phyloP scores from a whole-genome alignment of 129 eudicot species.

The Solidago caesia region DNA sequence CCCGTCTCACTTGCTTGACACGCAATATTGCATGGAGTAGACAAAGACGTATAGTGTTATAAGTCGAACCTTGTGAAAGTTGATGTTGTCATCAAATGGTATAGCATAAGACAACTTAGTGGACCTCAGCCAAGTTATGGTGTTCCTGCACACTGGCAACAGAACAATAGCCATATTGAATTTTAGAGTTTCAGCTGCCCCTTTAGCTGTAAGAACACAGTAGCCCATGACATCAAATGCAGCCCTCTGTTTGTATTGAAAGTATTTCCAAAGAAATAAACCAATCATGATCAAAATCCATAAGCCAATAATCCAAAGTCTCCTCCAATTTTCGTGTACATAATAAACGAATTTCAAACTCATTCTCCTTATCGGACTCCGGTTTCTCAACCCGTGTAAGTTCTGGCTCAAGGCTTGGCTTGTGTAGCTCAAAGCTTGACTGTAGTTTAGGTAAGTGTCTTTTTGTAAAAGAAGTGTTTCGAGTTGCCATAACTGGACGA shows the following conservation, averaged over 20 bases:
- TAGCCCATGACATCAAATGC: slow-evolving; percentile 93
- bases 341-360: slow-evolving; percentile 62
- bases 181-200: slow-evolving; percentile 95
- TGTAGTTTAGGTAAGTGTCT: slow-evolving; percentile 93
- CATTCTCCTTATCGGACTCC: slow-evolving; percentile 54
- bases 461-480: slow-evolving; percentile 95
- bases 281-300: slow-evolving; percentile 82
- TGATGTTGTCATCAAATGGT: slow-evolving; percentile 97
- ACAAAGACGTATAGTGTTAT: neutral
- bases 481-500: slow-evolving; percentile 93
- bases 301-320: slow-evolving; percentile 74
- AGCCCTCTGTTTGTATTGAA: slow-evolving; percentile 66
- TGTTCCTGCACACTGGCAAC: slow-evolving; percentile 93
- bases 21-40: neutral
- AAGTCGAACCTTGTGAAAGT: slow-evolving; percentile 81
- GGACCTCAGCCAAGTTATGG: slow-evolving; percentile 95
- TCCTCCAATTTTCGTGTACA: slow-evolving; percentile 81
- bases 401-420: slow-evolving; percentile 98
- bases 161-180: slow-evolving; percentile 89
- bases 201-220: slow-evolving; percentile 89
- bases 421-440: slow-evolving; percentile 98
- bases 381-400: slow-evolving; percentile 69
- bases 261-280: slow-evolving; percentile 82
- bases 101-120: slow-evolving; percentile 55
- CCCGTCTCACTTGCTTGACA: neutral